Percentiles rank a stretch among this genome's conserved stretches.
Evolutionary conservation across 1,139 yeast genomes (phyloP).

Genomic region (Debaryomyces sp.): DNA sequence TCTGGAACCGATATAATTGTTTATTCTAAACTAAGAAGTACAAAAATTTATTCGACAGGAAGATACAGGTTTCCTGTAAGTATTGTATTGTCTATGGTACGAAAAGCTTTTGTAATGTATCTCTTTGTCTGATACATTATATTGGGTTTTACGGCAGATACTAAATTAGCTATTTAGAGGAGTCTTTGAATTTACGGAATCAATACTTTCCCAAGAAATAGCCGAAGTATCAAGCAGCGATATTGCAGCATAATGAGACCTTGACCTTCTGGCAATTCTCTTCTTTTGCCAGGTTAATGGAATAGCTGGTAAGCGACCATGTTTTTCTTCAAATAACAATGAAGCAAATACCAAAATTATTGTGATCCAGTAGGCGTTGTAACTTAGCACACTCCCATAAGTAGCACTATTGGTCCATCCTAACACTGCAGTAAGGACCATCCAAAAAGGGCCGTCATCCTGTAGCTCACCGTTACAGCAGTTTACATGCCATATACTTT

Average conservation of each 20-base stretch:
- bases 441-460: slow-evolving; percentile 49
- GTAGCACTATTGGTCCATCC: slow-evolving; percentile 57
- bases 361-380: slow-evolving; percentile 41
- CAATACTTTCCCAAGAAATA: slow-evolving; percentile 26
- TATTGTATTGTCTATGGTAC: too few relatives aligned
- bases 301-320: slow-evolving; percentile 39
- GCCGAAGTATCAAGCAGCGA: slow-evolving; percentile 5
- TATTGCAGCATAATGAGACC: slow-evolving; percentile 13
- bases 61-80: neutral
- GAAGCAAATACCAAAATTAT: slow-evolving; percentile 26
- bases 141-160: neutral
- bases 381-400: slow-evolving; percentile 45
- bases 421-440: slow-evolving; percentile 46
- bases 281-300: slow-evolving; percentile 60
- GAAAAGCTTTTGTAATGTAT: neutral
- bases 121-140: neutral
- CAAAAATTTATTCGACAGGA: neutral
- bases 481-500: slow-evolving; percentile 50
- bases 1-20: neutral
- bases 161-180: slow-evolving; percentile 18
- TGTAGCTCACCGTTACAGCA: slow-evolving; percentile 49
- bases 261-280: slow-evolving; percentile 48
- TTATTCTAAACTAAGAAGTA: neutral
- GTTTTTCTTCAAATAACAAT: slow-evolving; percentile 34
- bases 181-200: slow-evolving; percentile 29